Conservation (phyloP, 164 flowering plant genomes). For the Vitis amurensis region DNA sequence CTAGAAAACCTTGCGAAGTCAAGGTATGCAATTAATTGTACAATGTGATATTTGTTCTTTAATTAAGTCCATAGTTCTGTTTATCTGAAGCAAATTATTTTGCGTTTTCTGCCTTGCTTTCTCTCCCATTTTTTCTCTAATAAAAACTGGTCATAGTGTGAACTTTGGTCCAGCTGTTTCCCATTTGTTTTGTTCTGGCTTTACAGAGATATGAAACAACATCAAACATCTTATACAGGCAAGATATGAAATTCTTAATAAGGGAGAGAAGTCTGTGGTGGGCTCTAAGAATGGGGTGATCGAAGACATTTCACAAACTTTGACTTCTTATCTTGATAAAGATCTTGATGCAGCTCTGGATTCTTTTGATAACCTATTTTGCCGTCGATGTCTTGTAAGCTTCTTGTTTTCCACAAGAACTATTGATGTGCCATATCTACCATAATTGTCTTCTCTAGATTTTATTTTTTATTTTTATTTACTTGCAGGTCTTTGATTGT, state of each 20-base stretch:
- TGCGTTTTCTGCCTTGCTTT: slow-evolving; percentile 4
- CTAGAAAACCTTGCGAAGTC: slow-evolving; percentile 69
- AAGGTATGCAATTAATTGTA: slow-evolving; percentile 50
- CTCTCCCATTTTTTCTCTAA: slow-evolving; percentile 20
- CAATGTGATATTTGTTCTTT: background rate
- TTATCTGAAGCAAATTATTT: background rate
- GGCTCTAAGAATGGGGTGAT: slow-evolving; percentile 30
- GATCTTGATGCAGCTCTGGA: slow-evolving; percentile 92
- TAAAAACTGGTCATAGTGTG: slow-evolving; percentile 52
- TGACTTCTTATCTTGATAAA: slow-evolving; percentile 60
- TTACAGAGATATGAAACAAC: slow-evolving; percentile 93
- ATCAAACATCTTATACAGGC: slow-evolving; percentile 98
- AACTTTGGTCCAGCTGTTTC: slow-evolving; percentile 78
- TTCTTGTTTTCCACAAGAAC: slow-evolving; percentile 4
- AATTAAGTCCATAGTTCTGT: background rate
- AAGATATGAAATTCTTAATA: slow-evolving; percentile 70
- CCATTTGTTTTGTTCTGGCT: slow-evolving; percentile 78
- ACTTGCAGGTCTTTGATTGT: slow-evolving; percentile 90
- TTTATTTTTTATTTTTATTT: slow-evolving; percentile 8
- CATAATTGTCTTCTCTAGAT: background rate
- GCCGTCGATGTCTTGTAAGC: slow-evolving; percentile 85
- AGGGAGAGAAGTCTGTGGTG: slow-evolving; percentile 37
- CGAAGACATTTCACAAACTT: slow-evolving; percentile 35
- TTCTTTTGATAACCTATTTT: slow-evolving; percentile 90
- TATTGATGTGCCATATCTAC: background rate